These are phyloP conservation scores for Amesomyces nigricolor DNA, from an alignment of 2,329 filamentous ascomycete genomes.

Conservation along the genomic window DNA sequence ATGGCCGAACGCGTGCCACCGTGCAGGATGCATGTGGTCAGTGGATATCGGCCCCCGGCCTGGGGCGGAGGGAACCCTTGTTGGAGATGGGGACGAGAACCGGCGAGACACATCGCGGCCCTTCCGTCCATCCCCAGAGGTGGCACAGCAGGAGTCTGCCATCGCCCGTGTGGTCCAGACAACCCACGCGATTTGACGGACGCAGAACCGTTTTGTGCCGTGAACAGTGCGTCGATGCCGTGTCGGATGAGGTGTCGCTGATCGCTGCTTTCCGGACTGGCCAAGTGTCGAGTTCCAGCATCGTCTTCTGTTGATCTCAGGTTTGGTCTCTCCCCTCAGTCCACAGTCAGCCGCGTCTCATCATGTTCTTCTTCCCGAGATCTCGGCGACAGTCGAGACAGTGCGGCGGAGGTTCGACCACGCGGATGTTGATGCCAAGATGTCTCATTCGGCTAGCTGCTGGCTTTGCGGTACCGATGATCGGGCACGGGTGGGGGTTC, in stretches of 20 bases:
- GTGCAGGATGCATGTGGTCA: conserved; percentile 4
- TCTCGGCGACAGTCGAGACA: neutral
- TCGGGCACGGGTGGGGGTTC: conserved; percentile 16
- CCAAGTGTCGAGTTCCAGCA: too few relatives aligned
- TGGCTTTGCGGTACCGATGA: conserved; percentile 15
- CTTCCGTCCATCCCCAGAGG: neutral
- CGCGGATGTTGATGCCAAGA: conserved; percentile 8
- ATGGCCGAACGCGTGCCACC: neutral
- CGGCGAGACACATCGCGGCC: neutral
- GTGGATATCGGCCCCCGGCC: conserved; percentile 1
- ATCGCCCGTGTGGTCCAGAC: neutral
- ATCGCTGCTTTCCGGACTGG: too few relatives aligned
- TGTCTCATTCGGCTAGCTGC: conserved; percentile 15
- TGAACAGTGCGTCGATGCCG: too few relatives aligned
- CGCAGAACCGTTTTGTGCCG: neutral
- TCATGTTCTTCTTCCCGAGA: neutral
- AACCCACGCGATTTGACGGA: neutral
- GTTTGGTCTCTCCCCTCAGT: too few relatives aligned
- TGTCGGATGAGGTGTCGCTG: too few relatives aligned
- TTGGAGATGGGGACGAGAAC: neutral
- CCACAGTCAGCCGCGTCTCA: neutral
- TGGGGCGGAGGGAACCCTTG: neutral
- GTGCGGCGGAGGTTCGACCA: neutral
- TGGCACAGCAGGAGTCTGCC: neutral
- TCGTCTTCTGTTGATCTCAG: too few relatives aligned